Percentiles rank a stretch among this genome's conserved stretches.
Evolutionary conservation across 352 stramenopile genomes (phyloP).

Genomic region (Plasmopara viticola): DNA sequence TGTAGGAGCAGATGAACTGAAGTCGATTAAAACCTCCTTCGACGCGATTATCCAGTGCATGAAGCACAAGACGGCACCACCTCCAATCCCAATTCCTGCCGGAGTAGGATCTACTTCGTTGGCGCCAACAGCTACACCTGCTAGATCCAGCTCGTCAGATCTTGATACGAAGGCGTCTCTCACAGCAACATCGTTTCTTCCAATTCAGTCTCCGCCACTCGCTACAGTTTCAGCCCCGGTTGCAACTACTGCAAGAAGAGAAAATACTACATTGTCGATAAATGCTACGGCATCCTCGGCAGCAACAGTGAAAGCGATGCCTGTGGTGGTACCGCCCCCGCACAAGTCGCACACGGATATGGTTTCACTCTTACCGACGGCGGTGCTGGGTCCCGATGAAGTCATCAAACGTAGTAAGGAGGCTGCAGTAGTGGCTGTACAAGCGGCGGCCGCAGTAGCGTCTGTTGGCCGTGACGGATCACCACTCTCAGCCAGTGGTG

Average conservation of each 20-base stretch:
- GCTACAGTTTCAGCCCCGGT: constrained; percentile 2
- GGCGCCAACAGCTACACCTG: constrained; percentile 4
- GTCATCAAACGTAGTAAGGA: constrained; percentile 86
- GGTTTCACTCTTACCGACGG: constrained; percentile 47
- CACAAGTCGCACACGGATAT: constrained; percentile 82
- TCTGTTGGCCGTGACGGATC: constrained; percentile 43
- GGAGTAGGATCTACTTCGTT: constrained; percentile 6
- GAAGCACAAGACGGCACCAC: constrained; percentile 71
- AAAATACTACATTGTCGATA: constrained; percentile 11
- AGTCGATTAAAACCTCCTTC: constrained; percentile 75
- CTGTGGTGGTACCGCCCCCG: constrained; percentile 35
- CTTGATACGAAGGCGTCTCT: constrained; percentile 27
- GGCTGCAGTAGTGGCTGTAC: constrained; percentile 60
- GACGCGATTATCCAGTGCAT: constrained; percentile 83
- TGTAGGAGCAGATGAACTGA: constrained; percentile 53
- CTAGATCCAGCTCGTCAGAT: constrained; percentile 15
- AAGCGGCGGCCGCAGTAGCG: constrained; percentile 61
- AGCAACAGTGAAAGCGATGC: constrained; percentile 17
- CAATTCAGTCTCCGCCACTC: constrained; percentile 6
- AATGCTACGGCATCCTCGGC: constrained; percentile 19
- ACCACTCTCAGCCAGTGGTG: constrained; percentile 38
- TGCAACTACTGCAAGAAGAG: constrained; percentile 16
- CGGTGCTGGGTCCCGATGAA: constrained; percentile 60
- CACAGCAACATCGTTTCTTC: constrained; percentile 21
- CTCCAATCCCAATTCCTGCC: constrained; percentile 59